Percentiles rank a stretch among this genome's conserved stretches.
Conservation (phyloP, 306 rosid genomes). For the Cajanus cajan region DNA sequence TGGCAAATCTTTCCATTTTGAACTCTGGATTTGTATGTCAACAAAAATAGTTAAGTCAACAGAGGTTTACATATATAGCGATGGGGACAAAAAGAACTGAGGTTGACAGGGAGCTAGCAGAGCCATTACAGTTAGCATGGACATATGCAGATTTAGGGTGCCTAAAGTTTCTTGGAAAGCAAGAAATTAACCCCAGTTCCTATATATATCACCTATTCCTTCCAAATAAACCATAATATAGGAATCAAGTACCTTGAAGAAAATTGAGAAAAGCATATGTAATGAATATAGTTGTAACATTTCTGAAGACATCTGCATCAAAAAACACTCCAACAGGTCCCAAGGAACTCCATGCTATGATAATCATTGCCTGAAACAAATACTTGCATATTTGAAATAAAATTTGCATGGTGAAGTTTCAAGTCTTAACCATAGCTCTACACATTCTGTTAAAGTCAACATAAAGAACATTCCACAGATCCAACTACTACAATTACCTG, state of each 20-base stretch:
- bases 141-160: background rate
- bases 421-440: slow-evolving; percentile 18
- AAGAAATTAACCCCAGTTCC: background rate
- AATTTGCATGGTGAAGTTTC: background rate
- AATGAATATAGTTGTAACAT: slow-evolving; percentile 81
- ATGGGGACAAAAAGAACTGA: background rate
- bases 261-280: slow-evolving; percentile 87
- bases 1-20: background rate
- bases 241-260: slow-evolving; percentile 66
- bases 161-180: background rate
- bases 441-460: slow-evolving; percentile 47
- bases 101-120: background rate
- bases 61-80: background rate
- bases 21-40: background rate
- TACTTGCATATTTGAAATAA: slow-evolving; percentile 6
- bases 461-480: slow-evolving; percentile 42
- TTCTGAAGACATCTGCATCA: slow-evolving; percentile 72
- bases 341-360: slow-evolving; percentile 85
- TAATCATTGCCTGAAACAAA: slow-evolving; percentile 83
- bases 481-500: slow-evolving; percentile 60
- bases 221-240: background rate
- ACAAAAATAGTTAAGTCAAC: background rate
- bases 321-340: slow-evolving; percentile 68
- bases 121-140: background rate
- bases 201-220: background rate